Evolutionary conservation across 306 rosid genomes (phyloP).

Genomic region (Castanea sativa): DNA sequence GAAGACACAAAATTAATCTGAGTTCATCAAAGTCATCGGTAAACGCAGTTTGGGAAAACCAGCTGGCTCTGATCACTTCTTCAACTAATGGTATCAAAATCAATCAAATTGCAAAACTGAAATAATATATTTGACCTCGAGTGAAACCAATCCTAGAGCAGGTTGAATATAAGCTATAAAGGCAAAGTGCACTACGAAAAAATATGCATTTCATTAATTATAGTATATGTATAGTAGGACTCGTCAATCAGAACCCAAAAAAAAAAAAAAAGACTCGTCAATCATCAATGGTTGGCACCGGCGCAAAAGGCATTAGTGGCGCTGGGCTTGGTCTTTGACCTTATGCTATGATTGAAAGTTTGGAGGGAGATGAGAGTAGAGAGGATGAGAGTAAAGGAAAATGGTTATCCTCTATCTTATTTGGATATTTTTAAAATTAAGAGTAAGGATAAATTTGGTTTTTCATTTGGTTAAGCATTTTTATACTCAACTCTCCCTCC

Average conservation of each 20-base stretch:
- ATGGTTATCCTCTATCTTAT: no score
- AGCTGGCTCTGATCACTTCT: slow-evolving; percentile 51
- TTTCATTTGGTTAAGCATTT: no score
- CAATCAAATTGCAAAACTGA: slow-evolving; percentile 17
- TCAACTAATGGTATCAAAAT: not conserved
- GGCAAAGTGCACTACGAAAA: not conserved
- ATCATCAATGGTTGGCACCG: slow-evolving; percentile 1
- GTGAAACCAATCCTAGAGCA: not conserved
- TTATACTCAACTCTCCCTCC: no score
- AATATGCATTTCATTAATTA: not conserved
- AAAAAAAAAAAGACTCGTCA: no score
- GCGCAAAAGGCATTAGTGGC: slow-evolving; percentile 44
- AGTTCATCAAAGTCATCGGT: slow-evolving; percentile 14
- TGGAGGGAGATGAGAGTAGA: no score
- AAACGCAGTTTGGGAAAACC: slow-evolving; percentile 37
- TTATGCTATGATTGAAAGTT: not conserved
- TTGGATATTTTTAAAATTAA: no score
- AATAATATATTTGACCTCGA: slow-evolving; percentile 18
- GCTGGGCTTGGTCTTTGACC: slow-evolving; percentile 41
- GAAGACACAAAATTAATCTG: not conserved
- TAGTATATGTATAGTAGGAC: not conserved
- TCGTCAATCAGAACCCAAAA: not conserved
- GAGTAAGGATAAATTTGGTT: no score
- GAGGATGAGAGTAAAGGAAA: no score
- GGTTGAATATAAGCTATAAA: not conserved